Conservation (phyloP, 768 basidiomycete species). For the Clavulina sp. region DNA sequence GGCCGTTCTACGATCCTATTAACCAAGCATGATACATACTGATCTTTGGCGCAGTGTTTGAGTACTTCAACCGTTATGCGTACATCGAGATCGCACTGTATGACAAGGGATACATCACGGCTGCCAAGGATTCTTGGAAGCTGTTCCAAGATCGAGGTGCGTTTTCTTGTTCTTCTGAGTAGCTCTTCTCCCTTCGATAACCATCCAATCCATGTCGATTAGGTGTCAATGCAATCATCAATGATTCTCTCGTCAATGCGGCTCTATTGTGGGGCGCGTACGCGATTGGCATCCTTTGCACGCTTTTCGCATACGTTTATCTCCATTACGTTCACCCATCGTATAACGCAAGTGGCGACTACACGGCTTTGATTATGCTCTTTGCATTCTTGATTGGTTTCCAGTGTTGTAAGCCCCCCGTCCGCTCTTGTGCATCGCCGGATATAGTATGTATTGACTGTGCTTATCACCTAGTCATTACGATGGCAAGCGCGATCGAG, state of each 20-base stretch:
- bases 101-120: conserved; percentile 63
- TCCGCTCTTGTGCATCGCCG: no score
- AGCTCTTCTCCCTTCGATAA: no score
- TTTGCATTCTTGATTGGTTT: conserved; percentile 71
- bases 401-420: conserved; percentile 52
- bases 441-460: no score
- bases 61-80: conserved; percentile 74
- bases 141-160: conserved; percentile 52
- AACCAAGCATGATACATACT: no score
- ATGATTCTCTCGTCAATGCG: conserved; percentile 53
- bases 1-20: no score
- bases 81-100: conserved; percentile 79
- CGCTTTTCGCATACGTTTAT: conserved; percentile 63
- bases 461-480: conserved; percentile 32
- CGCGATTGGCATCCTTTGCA: conserved; percentile 51
- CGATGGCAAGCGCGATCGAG: conserved; percentile 56
- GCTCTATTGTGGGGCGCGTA: conserved; percentile 73
- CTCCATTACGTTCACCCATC: conserved; percentile 54
- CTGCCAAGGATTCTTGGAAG: conserved; percentile 73
- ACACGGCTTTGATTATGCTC: conserved; percentile 57
- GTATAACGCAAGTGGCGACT: conserved; percentile 57
- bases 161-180: no score
- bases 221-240: conserved; percentile 59
- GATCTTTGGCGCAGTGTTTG: conserved; percentile 40
- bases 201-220: no score